Evolutionary conservation across 768 basidiomycete genomes (phyloP).

Genomic region (Candolleomyces eurysporus): DNA sequence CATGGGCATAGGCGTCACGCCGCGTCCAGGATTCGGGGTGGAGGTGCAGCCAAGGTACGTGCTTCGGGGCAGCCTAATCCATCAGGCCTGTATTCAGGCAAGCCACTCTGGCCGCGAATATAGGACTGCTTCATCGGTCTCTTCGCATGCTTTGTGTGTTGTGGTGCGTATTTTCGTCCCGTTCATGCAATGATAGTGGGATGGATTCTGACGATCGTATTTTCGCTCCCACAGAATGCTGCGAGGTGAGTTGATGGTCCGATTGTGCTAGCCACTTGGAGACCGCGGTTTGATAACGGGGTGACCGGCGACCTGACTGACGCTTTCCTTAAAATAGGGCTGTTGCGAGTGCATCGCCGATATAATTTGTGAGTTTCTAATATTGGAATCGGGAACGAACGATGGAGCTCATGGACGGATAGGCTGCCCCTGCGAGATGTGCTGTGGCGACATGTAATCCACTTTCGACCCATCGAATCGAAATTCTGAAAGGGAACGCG

Average conservation of each 20-base stretch:
- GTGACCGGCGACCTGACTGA: background rate
- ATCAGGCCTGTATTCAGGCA: constrained; percentile 3
- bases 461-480: background rate
- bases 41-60: constrained; percentile 63
- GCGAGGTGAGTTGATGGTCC: constrained; percentile 48
- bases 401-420: background rate
- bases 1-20: constrained; percentile 30
- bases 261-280: too few relatives aligned
- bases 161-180: constrained; percentile 42
- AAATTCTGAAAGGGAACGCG: background rate
- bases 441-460: background rate
- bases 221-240: constrained; percentile 48
- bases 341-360: constrained; percentile 72
- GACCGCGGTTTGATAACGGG: too few relatives aligned
- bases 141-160: constrained; percentile 70
- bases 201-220: background rate
- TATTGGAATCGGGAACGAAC: background rate
- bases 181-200: too few relatives aligned
- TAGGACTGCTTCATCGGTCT: constrained; percentile 68
- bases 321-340: constrained; percentile 34
- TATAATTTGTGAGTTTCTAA: constrained; percentile 53
- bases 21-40: constrained; percentile 65
- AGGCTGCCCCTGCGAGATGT: constrained; percentile 5
- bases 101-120: background rate
- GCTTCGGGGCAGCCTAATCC: background rate